phyloP scores from a whole-genome alignment of 768 basidiomycete genomes.

The Serendipita indica region DNA sequence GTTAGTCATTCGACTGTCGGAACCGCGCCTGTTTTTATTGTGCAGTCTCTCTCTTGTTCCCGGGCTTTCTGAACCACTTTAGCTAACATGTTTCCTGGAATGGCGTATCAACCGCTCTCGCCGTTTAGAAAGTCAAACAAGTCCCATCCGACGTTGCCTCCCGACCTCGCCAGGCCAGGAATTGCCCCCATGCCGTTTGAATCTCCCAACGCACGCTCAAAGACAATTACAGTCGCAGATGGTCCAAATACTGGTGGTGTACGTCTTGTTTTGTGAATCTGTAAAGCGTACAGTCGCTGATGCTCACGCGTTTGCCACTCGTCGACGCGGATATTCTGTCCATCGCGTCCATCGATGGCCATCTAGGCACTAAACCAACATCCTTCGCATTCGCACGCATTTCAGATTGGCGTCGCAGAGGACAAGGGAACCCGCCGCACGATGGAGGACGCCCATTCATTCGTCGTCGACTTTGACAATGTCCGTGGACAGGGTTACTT shows the following conservation, averaged over 20 bases:
- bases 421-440: conserved; percentile 81
- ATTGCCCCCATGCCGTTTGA: conserved; percentile 6
- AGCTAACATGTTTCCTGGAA: conserved; percentile 4
- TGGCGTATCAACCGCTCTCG: neutral
- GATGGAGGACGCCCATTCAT: conserved; percentile 97
- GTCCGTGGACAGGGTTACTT: conserved; percentile 95
- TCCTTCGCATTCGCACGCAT: conserved; percentile 47
- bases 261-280: conserved; percentile 20
- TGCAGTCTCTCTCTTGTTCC: no score
- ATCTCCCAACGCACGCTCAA: conserved; percentile 56
- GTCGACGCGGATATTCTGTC: neutral
- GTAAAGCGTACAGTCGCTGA: neutral
- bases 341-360: neutral
- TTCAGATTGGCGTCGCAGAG: conserved; percentile 62
- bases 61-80: no score
- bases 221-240: conserved; percentile 64
- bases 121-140: neutral
- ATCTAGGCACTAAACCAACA: conserved; percentile 62
- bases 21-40: no score
- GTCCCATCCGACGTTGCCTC: neutral
- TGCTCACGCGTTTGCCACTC: neutral
- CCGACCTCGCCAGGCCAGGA: neutral
- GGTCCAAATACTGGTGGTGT: conserved; percentile 64
- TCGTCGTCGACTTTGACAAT: conserved; percentile 84
- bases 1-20: no score